phyloP scores from a whole-genome alignment of 2,329 filamentous ascomycete genomes.

The Huntiella omanensis region DNA sequence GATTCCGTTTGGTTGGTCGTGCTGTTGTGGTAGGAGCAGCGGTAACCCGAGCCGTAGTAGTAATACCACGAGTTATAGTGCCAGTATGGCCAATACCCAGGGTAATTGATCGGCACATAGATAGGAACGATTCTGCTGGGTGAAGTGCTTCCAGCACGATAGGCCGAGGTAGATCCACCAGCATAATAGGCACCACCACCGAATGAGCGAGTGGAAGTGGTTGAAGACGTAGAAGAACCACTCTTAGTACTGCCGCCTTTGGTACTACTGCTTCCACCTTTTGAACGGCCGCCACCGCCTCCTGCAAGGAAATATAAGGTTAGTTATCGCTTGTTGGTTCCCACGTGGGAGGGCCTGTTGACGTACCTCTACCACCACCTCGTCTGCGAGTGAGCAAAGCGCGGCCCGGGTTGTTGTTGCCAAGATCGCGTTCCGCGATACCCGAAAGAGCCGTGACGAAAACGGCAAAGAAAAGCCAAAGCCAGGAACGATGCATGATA shows the following conservation, averaged over 20 bases:
- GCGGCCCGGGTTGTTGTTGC: too few species aligned
- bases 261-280: slow-evolving; percentile 13
- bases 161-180: slow-evolving; percentile 45
- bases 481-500: too few species aligned
- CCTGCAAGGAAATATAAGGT: slow-evolving; percentile 12
- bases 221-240: slow-evolving; percentile 1
- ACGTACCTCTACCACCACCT: slow-evolving; percentile 29
- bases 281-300: slow-evolving; percentile 14
- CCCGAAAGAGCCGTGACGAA: too few species aligned
- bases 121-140: slow-evolving; percentile 33
- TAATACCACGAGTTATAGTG: slow-evolving; percentile 44
- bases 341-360: too few species aligned
- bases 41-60: slow-evolving; percentile 28
- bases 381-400: slow-evolving; percentile 39
- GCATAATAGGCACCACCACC: slow-evolving; percentile 48
- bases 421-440: too few species aligned
- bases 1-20: slow-evolving; percentile 24
- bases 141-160: slow-evolving; percentile 31
- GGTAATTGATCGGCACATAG: slow-evolving; percentile 27
- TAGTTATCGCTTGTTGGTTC: too few species aligned
- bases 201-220: slow-evolving; percentile 10
- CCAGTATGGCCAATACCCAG: slow-evolving; percentile 47
- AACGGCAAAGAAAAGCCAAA: too few species aligned
- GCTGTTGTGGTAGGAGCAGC: slow-evolving; percentile 29
- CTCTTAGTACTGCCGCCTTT: background rate